phyloP scores from a whole-genome alignment of 768 basidiomycete genomes.

The Dendrothele bispora region DNA sequence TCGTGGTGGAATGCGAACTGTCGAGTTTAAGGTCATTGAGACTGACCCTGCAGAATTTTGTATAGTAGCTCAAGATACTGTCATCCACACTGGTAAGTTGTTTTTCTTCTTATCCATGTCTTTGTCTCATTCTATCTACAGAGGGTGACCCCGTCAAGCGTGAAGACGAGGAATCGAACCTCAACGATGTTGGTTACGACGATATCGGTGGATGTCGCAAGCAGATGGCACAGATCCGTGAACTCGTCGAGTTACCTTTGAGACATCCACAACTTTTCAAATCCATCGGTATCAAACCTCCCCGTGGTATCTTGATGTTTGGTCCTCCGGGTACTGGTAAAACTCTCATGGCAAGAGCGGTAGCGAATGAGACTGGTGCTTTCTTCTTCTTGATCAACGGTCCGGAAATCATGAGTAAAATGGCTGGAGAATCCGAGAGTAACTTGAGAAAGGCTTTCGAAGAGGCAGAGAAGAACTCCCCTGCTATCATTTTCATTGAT shows the following conservation, averaged over 20 bases:
- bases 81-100: slow-evolving; percentile 81
- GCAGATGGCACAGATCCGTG: slow-evolving; percentile 99
- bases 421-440: slow-evolving; percentile 98
- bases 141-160: slow-evolving; percentile 99
- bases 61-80: slow-evolving; percentile 98
- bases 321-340: slow-evolving; percentile 99
- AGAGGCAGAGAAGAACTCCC: slow-evolving; percentile 99
- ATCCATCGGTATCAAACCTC: slow-evolving; percentile 99
- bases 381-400: slow-evolving; percentile 99
- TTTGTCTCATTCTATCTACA: slow-evolving; percentile 25
- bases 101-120: neutral
- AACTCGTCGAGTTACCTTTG: slow-evolving; percentile 95
- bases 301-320: slow-evolving; percentile 97
- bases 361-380: slow-evolving; percentile 98
- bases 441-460: slow-evolving; percentile 98
- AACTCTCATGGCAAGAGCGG: slow-evolving; percentile 98
- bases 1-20: slow-evolving; percentile 96
- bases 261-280: slow-evolving; percentile 99
- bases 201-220: slow-evolving; percentile 99
- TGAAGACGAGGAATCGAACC: slow-evolving; percentile 96
- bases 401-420: slow-evolving; percentile 99
- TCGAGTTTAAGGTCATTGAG: slow-evolving; percentile 99
- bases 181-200: slow-evolving; percentile 97
- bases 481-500: slow-evolving; percentile 99
- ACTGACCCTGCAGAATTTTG: slow-evolving; percentile 98